Conservation (phyloP, 371 early-diverging fungal species). For the Circinella minor region DNA sequence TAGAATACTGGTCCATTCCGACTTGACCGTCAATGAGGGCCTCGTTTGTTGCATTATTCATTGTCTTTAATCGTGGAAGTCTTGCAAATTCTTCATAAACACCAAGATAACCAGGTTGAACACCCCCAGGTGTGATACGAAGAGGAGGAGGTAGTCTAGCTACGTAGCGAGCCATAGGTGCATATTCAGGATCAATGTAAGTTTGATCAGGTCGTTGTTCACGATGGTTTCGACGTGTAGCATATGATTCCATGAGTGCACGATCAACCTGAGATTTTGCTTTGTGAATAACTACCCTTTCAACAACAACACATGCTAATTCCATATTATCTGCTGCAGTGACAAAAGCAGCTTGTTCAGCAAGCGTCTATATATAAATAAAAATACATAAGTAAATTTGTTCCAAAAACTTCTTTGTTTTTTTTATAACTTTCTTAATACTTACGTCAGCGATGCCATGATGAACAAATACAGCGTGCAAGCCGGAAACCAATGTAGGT, state of each 20-base stretch:
- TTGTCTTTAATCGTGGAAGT: slow-evolving; percentile 36
- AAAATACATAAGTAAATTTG: not conserved
- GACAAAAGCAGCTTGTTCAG: slow-evolving; percentile 80
- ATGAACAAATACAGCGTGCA: slow-evolving; percentile 79
- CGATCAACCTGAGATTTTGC: slow-evolving; percentile 89
- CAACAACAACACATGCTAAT: slow-evolving; percentile 88
- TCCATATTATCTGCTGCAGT: slow-evolving; percentile 92
- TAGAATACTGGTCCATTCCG: slow-evolving; percentile 2
- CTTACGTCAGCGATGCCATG: slow-evolving; percentile 82
- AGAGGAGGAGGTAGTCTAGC: slow-evolving; percentile 84
- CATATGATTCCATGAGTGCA: slow-evolving; percentile 66
- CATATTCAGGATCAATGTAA: slow-evolving; percentile 84
- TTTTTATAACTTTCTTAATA: not conserved
- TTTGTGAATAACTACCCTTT: slow-evolving; percentile 92
- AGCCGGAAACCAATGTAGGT: slow-evolving; percentile 79
- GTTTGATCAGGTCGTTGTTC: slow-evolving; percentile 88
- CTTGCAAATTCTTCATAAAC: slow-evolving; percentile 78
- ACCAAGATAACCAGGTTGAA: slow-evolving; percentile 76
- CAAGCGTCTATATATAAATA: slow-evolving; percentile 48
- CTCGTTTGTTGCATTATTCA: not conserved
- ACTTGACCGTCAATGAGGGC: not conserved
- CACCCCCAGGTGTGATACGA: slow-evolving; percentile 80
- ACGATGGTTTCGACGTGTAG: slow-evolving; percentile 82
- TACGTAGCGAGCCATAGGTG: slow-evolving; percentile 75
- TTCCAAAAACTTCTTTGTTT: not conserved